Base-by-base conservation (phyloP, 148 eudicot genomes). In the Gaultheria prostrata region DNA sequence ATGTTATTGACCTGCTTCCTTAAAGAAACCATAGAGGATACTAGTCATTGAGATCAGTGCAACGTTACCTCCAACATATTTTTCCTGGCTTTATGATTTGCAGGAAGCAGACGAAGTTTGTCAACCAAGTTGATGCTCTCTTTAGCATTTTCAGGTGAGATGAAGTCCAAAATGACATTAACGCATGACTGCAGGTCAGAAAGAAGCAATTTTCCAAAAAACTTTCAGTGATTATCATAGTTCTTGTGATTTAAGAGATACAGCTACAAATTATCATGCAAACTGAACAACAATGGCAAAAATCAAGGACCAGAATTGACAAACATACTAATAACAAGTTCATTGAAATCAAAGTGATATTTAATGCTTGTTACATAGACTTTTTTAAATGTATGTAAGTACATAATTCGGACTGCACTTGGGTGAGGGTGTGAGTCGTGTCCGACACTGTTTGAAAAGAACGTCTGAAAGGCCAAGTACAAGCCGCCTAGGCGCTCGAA, bases 141-240 rank as follows among this genome's bases (percentile, higher is more conserved):
- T n/a, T 85, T 48, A 53, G 89, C 93, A 88, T 85, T 97, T 90
- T 97, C 99, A 30, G 98, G 98, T 35, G 99, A 97, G 81, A 97
- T 80, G 87, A 93, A 95, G 86, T 95, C 93, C 89, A 92, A 43
- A 17, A 86, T 88, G n/a, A 97, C 90, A 76, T 87, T 90, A 61
- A 93, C 91, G 75, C 98, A 95, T 18, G 98, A 92, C 99, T 97
- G 90, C 83, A 87, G 67, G 80, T 18, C 30, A 77, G 12, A 72
- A 85, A 76, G 76, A 54, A 71, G 30, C 59, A 80, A 72, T 26
- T 49, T 28, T 45, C 28, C 18, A 26, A 33, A 77, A 70, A 43
- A 3, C n/a, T 57, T 24, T 53, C 79, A 56, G 80, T 48, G 39
- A 77, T 13, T 30, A 54, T 14, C 18, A 39, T 21, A 75, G 48